Conservation (phyloP, 192 early-diverging fungal genomes). For the Umbelopsis sp. region DNA sequence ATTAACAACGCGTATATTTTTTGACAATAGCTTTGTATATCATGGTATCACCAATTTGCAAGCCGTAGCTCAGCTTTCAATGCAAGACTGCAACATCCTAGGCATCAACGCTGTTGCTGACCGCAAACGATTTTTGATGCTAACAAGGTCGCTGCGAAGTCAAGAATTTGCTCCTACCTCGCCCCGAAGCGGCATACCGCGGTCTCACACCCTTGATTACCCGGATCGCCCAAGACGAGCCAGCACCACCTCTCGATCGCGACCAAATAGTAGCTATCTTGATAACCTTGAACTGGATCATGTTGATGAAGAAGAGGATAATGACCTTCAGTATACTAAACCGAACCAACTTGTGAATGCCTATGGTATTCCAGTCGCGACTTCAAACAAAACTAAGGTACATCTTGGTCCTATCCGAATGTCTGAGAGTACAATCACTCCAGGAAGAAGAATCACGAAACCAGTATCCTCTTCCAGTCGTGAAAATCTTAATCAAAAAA, state of each 20-base stretch:
- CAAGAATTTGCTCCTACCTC: conserved; percentile 21
- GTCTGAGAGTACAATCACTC: not conserved
- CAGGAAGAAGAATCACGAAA: not conserved
- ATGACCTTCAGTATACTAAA: conserved; percentile 1
- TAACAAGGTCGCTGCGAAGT: conserved; percentile 35
- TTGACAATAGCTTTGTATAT: conserved; percentile 7
- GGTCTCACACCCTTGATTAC: not conserved
- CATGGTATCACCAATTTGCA: conserved; percentile 8
- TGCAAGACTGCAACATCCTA: conserved; percentile 70
- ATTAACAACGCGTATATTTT: too few species aligned
- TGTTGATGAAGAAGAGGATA: conserved; percentile 6
- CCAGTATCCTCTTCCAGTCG: not conserved
- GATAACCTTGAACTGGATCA: conserved; percentile 13
- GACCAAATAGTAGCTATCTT: not conserved
- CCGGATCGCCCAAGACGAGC: not conserved
- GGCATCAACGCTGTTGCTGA: conserved; percentile 62
- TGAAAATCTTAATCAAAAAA: conserved; percentile 71
- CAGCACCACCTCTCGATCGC: conserved; percentile 9
- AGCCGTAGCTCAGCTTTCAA: conserved; percentile 57
- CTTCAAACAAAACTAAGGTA: not conserved
- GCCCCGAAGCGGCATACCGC: not conserved
- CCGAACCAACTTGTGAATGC: conserved; percentile 57
- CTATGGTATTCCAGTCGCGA: conserved; percentile 63
- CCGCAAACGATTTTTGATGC: conserved; percentile 53
- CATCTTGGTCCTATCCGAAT: conserved; percentile 3